Percentiles rank a stretch among this genome's conserved stretches.
These are phyloP conservation scores for Populus trichocarpa DNA, from an alignment of 441 rosid genomes.

Conservation along the genomic window DNA sequence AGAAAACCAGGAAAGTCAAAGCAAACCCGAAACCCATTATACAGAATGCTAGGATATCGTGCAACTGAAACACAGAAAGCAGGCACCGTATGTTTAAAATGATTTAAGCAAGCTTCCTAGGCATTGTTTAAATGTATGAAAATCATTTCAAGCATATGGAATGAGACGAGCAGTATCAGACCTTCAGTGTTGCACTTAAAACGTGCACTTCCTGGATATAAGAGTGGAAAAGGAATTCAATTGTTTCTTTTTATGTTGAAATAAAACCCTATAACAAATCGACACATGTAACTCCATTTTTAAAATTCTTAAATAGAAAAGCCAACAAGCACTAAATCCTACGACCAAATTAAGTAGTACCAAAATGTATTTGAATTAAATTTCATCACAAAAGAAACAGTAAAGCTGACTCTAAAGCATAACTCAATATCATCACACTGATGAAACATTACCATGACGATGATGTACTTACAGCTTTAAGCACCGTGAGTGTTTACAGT, in stretches of 20 bases:
- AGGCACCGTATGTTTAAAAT: not conserved
- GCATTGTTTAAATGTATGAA: not conserved
- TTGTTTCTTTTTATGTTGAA: not conserved
- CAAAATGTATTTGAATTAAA: not conserved
- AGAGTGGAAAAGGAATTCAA: not conserved
- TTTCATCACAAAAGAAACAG: not conserved
- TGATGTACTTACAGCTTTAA: conserved; percentile 77
- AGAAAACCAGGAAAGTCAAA: conserved; percentile 7
- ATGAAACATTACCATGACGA: conserved; percentile 1
- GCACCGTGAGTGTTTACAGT: conserved; percentile 96
- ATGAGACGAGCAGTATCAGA: not conserved
- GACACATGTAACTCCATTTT: not conserved
- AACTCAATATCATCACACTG: not conserved
- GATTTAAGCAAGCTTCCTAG: not conserved
- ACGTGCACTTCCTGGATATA: not conserved
- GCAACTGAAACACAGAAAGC: not conserved
- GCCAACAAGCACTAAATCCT: not conserved
- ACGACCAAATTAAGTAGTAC: not conserved
- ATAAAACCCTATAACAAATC: not conserved
- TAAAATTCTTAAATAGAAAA: not conserved
- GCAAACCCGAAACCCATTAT: not conserved
- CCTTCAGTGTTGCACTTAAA: conserved; percentile 5
- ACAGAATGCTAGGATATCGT: not conserved
- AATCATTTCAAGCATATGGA: not conserved
- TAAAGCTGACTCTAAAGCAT: not conserved